A percentile compares a stretch with the other conserved stretches of the same genome.
Evolutionary conservation across 2,329 filamentous ascomycete species (phyloP).

Genomic region (Exophiala spinifera): DNA sequence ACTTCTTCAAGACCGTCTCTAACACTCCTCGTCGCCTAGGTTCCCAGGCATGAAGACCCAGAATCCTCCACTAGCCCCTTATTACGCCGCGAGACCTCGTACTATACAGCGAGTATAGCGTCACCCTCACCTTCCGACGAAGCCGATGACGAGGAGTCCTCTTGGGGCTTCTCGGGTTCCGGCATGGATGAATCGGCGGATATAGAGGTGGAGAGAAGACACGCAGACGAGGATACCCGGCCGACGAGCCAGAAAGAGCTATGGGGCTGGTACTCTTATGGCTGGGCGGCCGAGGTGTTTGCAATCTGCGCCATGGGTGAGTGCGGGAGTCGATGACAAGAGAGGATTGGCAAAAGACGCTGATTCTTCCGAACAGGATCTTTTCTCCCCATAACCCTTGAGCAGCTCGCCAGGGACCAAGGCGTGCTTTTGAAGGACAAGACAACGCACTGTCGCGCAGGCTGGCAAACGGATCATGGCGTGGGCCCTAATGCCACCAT

Average conservation of each 20-base stretch:
- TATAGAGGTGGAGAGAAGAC: slow-evolving; percentile 47
- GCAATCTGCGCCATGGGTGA: slow-evolving; percentile 80
- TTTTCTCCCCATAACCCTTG: slow-evolving; percentile 92
- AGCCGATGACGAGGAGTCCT: slow-evolving; percentile 61
- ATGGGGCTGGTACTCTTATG: slow-evolving; percentile 91
- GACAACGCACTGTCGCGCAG: slow-evolving; percentile 67
- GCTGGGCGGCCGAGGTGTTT: slow-evolving; percentile 94
- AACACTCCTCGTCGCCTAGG: slow-evolving; percentile 20
- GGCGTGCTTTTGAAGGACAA: slow-evolving; percentile 80
- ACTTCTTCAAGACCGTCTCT: neutral
- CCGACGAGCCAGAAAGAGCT: slow-evolving; percentile 85
- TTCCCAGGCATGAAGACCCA: slow-evolving; percentile 27
- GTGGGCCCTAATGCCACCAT: slow-evolving; percentile 34
- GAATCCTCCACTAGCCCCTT: slow-evolving; percentile 16
- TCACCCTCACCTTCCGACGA: slow-evolving; percentile 63
- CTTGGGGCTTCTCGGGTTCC: slow-evolving; percentile 33
- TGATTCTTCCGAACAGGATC: slow-evolving; percentile 57
- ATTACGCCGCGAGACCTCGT: slow-evolving; percentile 18
- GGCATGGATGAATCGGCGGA: slow-evolving; percentile 34
- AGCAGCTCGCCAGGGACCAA: slow-evolving; percentile 88
- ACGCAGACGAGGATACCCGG: slow-evolving; percentile 81
- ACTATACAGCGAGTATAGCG: slow-evolving; percentile 55
- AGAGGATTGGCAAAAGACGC: slow-evolving; percentile 19
- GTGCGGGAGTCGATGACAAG: neutral
- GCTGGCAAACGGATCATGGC: slow-evolving; percentile 42